phyloP scores from a whole-genome alignment of 169 alveolate genomes.

The Plasmodium knowlesi region DNA sequence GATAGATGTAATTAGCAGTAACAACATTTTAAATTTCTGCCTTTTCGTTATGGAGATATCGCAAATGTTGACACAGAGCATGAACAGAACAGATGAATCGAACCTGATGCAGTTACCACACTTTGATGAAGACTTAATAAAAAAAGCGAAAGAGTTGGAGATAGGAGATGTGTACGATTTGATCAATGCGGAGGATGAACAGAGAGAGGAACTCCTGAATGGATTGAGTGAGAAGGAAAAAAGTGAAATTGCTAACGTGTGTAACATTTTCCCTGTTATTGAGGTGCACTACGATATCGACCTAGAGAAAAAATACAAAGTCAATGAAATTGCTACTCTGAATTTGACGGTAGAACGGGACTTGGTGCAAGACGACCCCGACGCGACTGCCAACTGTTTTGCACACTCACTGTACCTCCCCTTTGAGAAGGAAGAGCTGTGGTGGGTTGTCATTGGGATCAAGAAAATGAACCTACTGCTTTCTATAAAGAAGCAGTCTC shows the following conservation, averaged over 20 bases:
- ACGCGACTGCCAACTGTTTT: conserved; percentile 67
- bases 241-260: conserved; percentile 87
- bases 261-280: conserved; percentile 92
- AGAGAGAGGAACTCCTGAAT: conserved; percentile 89
- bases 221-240: conserved; percentile 87
- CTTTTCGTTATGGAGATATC: conserved; percentile 96
- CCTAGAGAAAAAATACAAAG: conserved; percentile 76
- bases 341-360: conserved; percentile 75
- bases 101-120: conserved; percentile 95
- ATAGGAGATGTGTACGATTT: conserved; percentile 95
- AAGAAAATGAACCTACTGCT: conserved; percentile 88
- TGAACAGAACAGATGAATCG: conserved; percentile 88
- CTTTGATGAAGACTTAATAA: conserved; percentile 87
- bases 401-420: conserved; percentile 96
- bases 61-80: conserved; percentile 97
- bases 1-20: conserved; percentile 97
- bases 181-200: conserved; percentile 96
- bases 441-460: conserved; percentile 99
- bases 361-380: conserved; percentile 85
- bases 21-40: conserved; percentile 96
- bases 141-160: conserved; percentile 86
- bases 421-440: conserved; percentile 96
- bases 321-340: conserved; percentile 31
- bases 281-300: conserved; percentile 83
- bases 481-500: conserved; percentile 90